Conservation (phyloP, 306 rosid genomes). For the Pachyrhizus erosus region DNA sequence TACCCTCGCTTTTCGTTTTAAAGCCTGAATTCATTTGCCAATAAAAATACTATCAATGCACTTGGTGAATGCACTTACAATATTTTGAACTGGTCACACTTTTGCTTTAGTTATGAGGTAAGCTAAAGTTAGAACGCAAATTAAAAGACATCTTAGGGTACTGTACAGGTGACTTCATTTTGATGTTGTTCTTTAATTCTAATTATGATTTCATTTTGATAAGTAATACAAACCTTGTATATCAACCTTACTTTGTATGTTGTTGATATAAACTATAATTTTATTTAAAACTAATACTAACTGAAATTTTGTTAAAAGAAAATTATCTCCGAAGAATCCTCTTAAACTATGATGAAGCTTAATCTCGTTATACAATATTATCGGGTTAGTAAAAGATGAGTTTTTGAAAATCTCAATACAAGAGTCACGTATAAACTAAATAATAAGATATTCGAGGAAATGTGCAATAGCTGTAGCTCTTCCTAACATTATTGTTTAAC, state of each 20-base stretch:
- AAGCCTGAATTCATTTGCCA: slow-evolving; percentile 32
- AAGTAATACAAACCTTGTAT: not conserved
- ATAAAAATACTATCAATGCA: not conserved
- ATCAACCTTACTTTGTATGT: not conserved
- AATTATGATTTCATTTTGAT: not conserved
- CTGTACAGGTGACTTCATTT: not conserved
- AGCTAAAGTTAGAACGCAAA: slow-evolving; percentile 10
- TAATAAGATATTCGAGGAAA: not conserved
- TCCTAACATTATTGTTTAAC: not conserved
- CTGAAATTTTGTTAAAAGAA: not conserved
- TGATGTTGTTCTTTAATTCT: not conserved
- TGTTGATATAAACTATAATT: not conserved
- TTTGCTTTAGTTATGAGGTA: slow-evolving; percentile 18
- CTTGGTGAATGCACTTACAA: slow-evolving; percentile 27
- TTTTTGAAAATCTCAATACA: not conserved
- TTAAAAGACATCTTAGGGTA: not conserved
- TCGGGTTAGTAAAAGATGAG: not conserved
- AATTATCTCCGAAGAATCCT: not conserved
- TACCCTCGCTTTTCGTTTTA: slow-evolving; percentile 7
- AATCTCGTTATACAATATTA: not conserved
- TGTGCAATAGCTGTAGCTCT: not conserved
- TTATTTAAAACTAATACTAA: not conserved
- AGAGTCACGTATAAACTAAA: not conserved
- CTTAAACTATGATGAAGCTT: not conserved
- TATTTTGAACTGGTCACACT: slow-evolving; percentile 13